These are phyloP conservation scores for Domatiomyces globalis DNA, from an alignment of 2,329 filamentous ascomycete genomes.

Conservation along the genomic window DNA sequence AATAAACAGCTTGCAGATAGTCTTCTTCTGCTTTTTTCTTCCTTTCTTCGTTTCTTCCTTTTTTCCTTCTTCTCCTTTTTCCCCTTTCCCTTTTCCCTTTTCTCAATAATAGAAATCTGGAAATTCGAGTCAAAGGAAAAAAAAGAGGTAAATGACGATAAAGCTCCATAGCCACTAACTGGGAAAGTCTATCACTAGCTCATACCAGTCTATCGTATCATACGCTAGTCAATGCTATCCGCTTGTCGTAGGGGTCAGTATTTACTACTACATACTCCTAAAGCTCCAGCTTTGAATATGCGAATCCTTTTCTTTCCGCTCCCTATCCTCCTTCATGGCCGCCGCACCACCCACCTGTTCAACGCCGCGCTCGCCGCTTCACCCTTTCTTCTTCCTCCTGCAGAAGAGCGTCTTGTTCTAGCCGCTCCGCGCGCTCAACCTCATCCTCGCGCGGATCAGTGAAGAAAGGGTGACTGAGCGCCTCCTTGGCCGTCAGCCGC, in stretches of 20 bases:
- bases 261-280: neutral
- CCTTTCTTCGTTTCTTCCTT: too few species aligned
- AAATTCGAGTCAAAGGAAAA: too few species aligned
- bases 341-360: neutral
- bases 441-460: conserved; percentile 24
- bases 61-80: too few species aligned
- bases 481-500: conserved; percentile 30
- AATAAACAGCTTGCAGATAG: neutral
- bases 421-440: conserved; percentile 14
- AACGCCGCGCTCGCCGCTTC: neutral
- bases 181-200: too few species aligned
- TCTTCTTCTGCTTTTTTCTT: neutral
- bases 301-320: neutral
- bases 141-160: too few species aligned
- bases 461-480: conserved; percentile 33
- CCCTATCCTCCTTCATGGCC: too few species aligned
- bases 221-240: too few species aligned
- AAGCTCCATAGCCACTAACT: too few species aligned
- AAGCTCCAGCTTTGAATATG: neutral
- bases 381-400: conserved; percentile 1
- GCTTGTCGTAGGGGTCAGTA: too few species aligned
- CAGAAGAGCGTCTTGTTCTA: conserved; percentile 9
- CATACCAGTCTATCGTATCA: too few species aligned
- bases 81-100: too few species aligned
- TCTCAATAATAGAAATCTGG: too few species aligned